A percentile compares a stretch with the other conserved stretches of the same genome.
Conservation (phyloP, 1,284 basidiomycete species). For the Cryptococcus hybrid region DNA sequence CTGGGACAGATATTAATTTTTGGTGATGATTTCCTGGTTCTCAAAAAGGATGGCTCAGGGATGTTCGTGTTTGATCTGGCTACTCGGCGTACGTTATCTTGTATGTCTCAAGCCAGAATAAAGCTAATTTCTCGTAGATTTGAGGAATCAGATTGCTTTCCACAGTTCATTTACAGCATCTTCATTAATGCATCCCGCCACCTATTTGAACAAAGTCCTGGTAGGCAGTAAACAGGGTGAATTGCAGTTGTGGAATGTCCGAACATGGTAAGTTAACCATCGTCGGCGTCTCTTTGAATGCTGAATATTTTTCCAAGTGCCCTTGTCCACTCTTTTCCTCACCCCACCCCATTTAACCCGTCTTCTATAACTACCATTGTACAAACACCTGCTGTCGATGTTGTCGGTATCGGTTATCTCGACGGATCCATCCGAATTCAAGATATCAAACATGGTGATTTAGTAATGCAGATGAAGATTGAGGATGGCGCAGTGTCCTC, state of each 20-base stretch:
- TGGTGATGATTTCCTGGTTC: slow-evolving; percentile 71
- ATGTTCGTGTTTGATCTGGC: slow-evolving; percentile 75
- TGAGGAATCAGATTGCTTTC: slow-evolving; percentile 58
- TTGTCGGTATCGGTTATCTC: slow-evolving; percentile 84
- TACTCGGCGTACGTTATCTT: neutral
- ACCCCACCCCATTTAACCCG: slow-evolving; percentile 36
- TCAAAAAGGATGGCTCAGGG: slow-evolving; percentile 75
- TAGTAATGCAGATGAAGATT: slow-evolving; percentile 84
- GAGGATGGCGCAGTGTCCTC: slow-evolving; percentile 68
- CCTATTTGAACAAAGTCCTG: slow-evolving; percentile 95
- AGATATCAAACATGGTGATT: slow-evolving; percentile 86
- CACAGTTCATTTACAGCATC: slow-evolving; percentile 69
- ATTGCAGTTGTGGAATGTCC: slow-evolving; percentile 93
- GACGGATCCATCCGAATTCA: slow-evolving; percentile 86
- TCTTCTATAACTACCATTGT: slow-evolving; percentile 70
- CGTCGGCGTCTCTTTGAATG: neutral
- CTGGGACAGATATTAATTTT: slow-evolving; percentile 63
- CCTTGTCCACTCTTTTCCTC: slow-evolving; percentile 54
- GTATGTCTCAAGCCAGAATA: neutral
- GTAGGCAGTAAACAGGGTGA: slow-evolving; percentile 77
- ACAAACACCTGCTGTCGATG: slow-evolving; percentile 95
- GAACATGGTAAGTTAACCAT: slow-evolving; percentile 62
- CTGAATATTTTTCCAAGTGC: slow-evolving; percentile 33
- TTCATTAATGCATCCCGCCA: slow-evolving; percentile 84
- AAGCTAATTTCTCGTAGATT: slow-evolving; percentile 17